phyloP scores from a whole-genome alignment of 306 rosid genomes.

The Vigna reflexopilosa region DNA sequence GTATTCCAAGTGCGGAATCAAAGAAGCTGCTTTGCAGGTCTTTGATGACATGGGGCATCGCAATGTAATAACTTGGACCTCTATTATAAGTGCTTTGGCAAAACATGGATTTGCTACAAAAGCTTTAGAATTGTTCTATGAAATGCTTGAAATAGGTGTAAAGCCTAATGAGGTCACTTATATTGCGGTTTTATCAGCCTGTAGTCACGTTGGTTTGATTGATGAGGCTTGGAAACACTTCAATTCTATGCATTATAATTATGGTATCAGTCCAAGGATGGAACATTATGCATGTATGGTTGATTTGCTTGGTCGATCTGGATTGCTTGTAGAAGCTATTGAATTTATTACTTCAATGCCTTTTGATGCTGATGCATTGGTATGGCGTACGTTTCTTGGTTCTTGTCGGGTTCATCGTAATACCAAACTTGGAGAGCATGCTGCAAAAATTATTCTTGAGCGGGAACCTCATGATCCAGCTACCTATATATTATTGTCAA shows the following conservation, averaged over 20 bases:
- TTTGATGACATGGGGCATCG: slow-evolving; percentile 53
- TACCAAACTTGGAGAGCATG: slow-evolving; percentile 65
- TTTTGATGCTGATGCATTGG: slow-evolving; percentile 61
- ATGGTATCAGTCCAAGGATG: slow-evolving; percentile 64
- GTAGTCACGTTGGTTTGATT: slow-evolving; percentile 69
- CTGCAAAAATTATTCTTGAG: slow-evolving; percentile 69
- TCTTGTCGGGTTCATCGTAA: slow-evolving; percentile 67
- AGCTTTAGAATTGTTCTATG: slow-evolving; percentile 62
- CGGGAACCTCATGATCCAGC: slow-evolving; percentile 67
- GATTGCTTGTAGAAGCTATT: slow-evolving; percentile 64
- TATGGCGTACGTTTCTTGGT: slow-evolving; percentile 78
- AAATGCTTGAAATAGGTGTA: slow-evolving; percentile 62
- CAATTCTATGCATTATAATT: slow-evolving; percentile 53
- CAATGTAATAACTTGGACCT: slow-evolving; percentile 75
- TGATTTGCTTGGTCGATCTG: slow-evolving; percentile 70
- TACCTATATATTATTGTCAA: slow-evolving; percentile 63
- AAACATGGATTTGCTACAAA: slow-evolving; percentile 67
- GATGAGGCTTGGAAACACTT: slow-evolving; percentile 70
- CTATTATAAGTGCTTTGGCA: slow-evolving; percentile 63
- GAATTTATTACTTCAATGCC: slow-evolving; percentile 66
- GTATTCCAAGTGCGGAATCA: slow-evolving; percentile 74
- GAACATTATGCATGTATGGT: slow-evolving; percentile 79
- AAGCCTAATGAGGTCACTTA: slow-evolving; percentile 71
- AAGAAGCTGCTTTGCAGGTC: slow-evolving; percentile 63
- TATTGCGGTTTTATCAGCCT: slow-evolving; percentile 73